Evolutionary conservation across 2,329 filamentous ascomycete species (phyloP), one percentile per base, ranked within the genome.

Genomic region (Rutstroemia sp.): DNA sequence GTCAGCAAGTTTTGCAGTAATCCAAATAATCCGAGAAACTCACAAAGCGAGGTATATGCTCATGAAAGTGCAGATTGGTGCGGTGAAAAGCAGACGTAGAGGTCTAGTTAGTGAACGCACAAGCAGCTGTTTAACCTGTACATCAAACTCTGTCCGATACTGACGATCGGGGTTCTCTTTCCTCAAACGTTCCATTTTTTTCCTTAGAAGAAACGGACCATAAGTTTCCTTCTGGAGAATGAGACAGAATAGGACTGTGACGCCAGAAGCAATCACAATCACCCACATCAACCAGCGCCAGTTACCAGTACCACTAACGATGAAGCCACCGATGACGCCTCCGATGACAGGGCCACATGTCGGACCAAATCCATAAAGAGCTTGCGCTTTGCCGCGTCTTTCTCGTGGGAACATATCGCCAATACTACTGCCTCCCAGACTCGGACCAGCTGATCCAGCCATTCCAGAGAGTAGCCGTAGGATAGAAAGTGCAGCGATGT

Each of bases 241-340:
- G 9, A 34, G 4, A 16, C 25, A 48, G 17, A 48, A 21, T 16
- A 14, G 6, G 9, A 37, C 46, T 10, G n/a, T 34, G 46, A 19
- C n/a, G 12, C 14, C n/a, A 9, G 46, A 21, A n/a, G 46, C 14
- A n/a, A 37, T 48, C 14, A 48, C 46, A 2, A 54, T 21, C 4
- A 58, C 38, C 78, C 57, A 60, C 37, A 49, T 49, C 25, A 60
- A 19, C 49, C 71, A 73, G n/a, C 71, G 58, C 66, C 67, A 73
- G 27, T n/a, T 48, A n/a, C 84, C 84, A 14, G 76, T 78, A 2
- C 77, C 74, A 67, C 83, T 76, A 19, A 59, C 60, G 49, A 68
- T 60, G 50, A 67, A 68, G 0, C 67, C 65, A 14, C 65, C 65
- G 9, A 58, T 60, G 3, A 68, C 57, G 12, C 64, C 65, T 1